A percentile compares a stretch with the other conserved stretches of the same genome.
These are phyloP conservation scores for Scytalidium lignicola DNA, from an alignment of 2,329 filamentous ascomycete genomes.

Conservation along the genomic window DNA sequence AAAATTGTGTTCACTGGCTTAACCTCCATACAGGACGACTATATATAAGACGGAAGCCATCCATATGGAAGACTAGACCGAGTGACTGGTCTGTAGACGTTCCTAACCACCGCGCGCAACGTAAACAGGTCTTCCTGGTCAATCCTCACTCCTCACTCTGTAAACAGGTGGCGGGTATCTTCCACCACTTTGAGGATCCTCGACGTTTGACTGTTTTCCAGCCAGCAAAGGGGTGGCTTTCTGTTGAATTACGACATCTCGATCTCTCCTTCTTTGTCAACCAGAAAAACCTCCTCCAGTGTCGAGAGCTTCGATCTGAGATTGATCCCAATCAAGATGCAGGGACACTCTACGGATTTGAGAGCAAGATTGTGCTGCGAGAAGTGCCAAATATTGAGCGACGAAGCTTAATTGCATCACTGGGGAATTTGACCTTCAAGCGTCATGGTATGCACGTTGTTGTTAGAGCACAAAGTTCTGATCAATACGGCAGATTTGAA, in stretches of 20 bases:
- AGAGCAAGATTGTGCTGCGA: constrained; percentile 52
- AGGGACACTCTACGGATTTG: constrained; percentile 55
- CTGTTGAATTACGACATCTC: constrained; percentile 44
- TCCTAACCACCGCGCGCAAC: constrained; percentile 17
- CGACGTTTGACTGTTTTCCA: constrained; percentile 42
- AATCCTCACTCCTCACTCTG: constrained; percentile 42
- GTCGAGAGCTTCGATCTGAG: constrained; percentile 41
- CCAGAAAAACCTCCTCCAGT: constrained; percentile 35
- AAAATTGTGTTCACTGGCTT: constrained; percentile 55
- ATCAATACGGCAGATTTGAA: constrained; percentile 41
- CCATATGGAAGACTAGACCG: constrained; percentile 32
- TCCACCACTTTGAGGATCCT: constrained; percentile 43
- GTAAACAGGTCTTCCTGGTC: constrained; percentile 34
- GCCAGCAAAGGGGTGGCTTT: constrained; percentile 28
- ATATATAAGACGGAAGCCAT: constrained; percentile 43
- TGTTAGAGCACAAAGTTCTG: constrained; percentile 30
- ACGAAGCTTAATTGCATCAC: constrained; percentile 49
- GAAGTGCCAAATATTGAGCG: constrained; percentile 33
- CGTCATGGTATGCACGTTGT: constrained; percentile 36
- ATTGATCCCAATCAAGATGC: constrained; percentile 54
- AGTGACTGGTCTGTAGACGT: constrained; percentile 37
- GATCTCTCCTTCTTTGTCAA: constrained; percentile 51
- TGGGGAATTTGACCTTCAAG: constrained; percentile 32
- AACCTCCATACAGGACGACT: constrained; percentile 39
- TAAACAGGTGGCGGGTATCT: constrained; percentile 35